phyloP scores from a whole-genome alignment of 805 yeast species.

The Kodamaea sagamina region DNA sequence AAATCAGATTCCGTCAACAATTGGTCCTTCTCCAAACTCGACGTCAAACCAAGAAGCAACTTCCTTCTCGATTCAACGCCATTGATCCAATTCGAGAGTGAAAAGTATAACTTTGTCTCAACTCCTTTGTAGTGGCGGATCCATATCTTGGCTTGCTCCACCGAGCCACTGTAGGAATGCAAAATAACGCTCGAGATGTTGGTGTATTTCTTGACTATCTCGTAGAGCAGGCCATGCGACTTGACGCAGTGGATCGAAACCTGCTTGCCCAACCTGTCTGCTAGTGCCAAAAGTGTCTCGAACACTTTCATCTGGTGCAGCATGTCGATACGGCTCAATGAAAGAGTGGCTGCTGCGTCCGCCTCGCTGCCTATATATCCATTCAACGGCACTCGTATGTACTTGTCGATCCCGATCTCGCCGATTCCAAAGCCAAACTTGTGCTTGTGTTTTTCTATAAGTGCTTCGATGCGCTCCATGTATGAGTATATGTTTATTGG shows the following conservation, averaged over 20 bases:
- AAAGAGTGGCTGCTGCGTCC: slow-evolving; percentile 25
- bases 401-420: slow-evolving; percentile 87
- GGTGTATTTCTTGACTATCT: slow-evolving; percentile 30
- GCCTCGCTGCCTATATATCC: slow-evolving; percentile 52
- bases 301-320: slow-evolving; percentile 67
- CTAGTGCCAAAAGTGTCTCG: slow-evolving; percentile 52
- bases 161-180: slow-evolving; percentile 86
- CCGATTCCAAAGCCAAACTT: slow-evolving; percentile 56
- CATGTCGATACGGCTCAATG: slow-evolving; percentile 55
- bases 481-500: slow-evolving; percentile 52
- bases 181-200: slow-evolving; percentile 52
- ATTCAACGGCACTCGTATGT: slow-evolving; percentile 63
- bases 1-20: slow-evolving; percentile 41
- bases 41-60: slow-evolving; percentile 21
- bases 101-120: slow-evolving; percentile 43
- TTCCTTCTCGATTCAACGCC: slow-evolving; percentile 33
- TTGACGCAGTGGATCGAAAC: slow-evolving; percentile 86
- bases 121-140: slow-evolving; percentile 29
- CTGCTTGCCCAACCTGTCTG: slow-evolving; percentile 48
- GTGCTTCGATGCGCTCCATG: slow-evolving; percentile 29
- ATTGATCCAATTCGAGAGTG: slow-evolving; percentile 56
- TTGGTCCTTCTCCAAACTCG: slow-evolving; percentile 22
- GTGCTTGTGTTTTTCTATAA: slow-evolving; percentile 19
- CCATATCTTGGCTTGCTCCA: slow-evolving; percentile 62
- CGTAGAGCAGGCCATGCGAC: slow-evolving; percentile 64